These are phyloP conservation scores for Forsythia viridissima DNA, from an alignment of 257 asterid genomes.

Conservation along the genomic window DNA sequence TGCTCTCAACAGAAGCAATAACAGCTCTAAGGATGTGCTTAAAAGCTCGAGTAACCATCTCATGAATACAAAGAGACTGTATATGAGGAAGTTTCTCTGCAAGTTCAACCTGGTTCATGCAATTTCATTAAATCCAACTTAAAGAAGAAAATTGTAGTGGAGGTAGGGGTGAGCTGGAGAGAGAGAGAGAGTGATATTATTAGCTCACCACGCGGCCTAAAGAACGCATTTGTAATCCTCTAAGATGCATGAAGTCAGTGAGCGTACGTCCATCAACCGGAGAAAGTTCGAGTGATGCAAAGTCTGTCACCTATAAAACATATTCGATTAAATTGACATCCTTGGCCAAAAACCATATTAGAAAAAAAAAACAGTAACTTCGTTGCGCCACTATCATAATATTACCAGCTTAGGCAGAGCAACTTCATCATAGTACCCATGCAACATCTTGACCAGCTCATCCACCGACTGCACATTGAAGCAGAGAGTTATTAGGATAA, in stretches of 20 bases:
- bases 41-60: constrained; percentile 97
- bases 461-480: constrained; percentile 72
- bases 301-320: constrained; percentile 81
- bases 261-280: constrained; percentile 98
- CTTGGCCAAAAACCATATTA: constrained; percentile 7
- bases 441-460: constrained; percentile 86
- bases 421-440: constrained; percentile 76
- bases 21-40: constrained; percentile 93
- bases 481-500: constrained; percentile 17
- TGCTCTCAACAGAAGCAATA: constrained; percentile 72
- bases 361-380: neutral
- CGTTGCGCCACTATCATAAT: constrained; percentile 22
- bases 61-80: constrained; percentile 96
- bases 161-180: neutral
- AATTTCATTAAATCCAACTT: constrained; percentile 28
- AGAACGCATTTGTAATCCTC: constrained; percentile 92
- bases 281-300: constrained; percentile 98
- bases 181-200: constrained; percentile 18
- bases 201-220: constrained; percentile 93
- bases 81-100: constrained; percentile 98
- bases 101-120: constrained; percentile 79
- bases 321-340: constrained; percentile 23
- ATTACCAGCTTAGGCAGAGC: constrained; percentile 98
- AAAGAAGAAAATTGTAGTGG: constrained; percentile 1
- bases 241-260: constrained; percentile 98